Evolutionary conservation across 2,329 filamentous ascomycete genomes (phyloP).

Genomic region (Aureobasidium subglaciale): DNA sequence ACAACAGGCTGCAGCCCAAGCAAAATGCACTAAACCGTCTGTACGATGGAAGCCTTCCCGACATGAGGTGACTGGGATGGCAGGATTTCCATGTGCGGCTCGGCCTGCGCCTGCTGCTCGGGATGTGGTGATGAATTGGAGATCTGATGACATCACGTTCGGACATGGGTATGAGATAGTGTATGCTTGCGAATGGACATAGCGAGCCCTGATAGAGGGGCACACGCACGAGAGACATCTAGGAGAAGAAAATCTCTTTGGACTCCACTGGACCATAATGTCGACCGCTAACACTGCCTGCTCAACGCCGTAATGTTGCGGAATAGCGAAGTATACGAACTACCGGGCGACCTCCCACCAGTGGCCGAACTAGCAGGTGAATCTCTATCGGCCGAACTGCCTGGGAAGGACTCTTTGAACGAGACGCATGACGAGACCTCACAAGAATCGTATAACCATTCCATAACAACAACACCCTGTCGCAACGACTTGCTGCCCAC

Average conservation of each 20-base stretch:
- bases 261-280: neutral
- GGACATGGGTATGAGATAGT: conserved; percentile 4
- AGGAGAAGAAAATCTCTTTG: neutral
- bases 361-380: neutral
- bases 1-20: conserved; percentile 4
- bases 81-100: neutral
- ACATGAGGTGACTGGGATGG: neutral
- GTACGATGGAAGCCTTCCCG: neutral
- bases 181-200: neutral
- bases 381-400: neutral
- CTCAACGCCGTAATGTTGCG: conserved; percentile 1
- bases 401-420: neutral
- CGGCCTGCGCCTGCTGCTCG: neutral
- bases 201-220: neutral
- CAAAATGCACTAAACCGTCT: neutral
- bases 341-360: neutral
- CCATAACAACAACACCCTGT: neutral
- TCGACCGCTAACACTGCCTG: neutral
- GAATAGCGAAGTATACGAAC: neutral
- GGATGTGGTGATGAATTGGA: neutral
- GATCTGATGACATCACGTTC: conserved; percentile 9
- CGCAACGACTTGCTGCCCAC: neutral
- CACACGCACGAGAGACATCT: neutral
- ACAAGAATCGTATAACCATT: neutral
- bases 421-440: neutral